Evolutionary conservation across 2,329 filamentous ascomycete genomes (phyloP).

Genomic region (Exophiala aquamarina): DNA sequence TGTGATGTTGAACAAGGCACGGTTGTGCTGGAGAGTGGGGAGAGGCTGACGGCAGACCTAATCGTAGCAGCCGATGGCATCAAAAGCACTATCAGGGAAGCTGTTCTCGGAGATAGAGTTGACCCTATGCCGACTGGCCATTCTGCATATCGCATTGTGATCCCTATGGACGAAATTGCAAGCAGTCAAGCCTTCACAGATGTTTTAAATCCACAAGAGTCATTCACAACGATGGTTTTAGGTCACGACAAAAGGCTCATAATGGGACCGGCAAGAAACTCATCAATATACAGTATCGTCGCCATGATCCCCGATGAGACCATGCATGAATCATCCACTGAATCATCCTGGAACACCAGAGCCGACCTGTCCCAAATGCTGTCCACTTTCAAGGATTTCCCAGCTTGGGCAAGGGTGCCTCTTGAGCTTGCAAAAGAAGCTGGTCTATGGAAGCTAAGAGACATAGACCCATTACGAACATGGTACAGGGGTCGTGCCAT

Average conservation of each 20-base stretch:
- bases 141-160: conserved; percentile 41
- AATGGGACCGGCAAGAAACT: conserved; percentile 46
- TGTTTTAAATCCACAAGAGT: not conserved
- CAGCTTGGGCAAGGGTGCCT: conserved; percentile 39
- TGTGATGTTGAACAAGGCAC: conserved; percentile 9
- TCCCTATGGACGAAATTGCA: conserved; percentile 32
- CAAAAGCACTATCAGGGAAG: conserved; percentile 23
- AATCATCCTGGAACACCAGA: conserved; percentile 42
- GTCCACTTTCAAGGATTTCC: conserved; percentile 43
- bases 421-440: conserved; percentile 34
- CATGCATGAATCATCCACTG: conserved; percentile 39
- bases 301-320: conserved; percentile 46
- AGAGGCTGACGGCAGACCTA: conserved; percentile 24
- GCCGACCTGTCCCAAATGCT: conserved; percentile 36
- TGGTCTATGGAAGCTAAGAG: conserved; percentile 47
- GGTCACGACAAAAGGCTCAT: conserved; percentile 43
- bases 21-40: conserved; percentile 23
- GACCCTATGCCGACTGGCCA: conserved; percentile 36
- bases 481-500: conserved; percentile 31
- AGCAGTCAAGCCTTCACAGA: conserved; percentile 32
- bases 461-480: conserved; percentile 42
- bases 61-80: conserved; percentile 33
- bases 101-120: conserved; percentile 17
- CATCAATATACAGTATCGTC: conserved; percentile 43
- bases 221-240: conserved; percentile 48